These are phyloP conservation scores for Wickerhamomyces ciferrii DNA, from an alignment of 805 yeast genomes.

Conservation along the genomic window DNA sequence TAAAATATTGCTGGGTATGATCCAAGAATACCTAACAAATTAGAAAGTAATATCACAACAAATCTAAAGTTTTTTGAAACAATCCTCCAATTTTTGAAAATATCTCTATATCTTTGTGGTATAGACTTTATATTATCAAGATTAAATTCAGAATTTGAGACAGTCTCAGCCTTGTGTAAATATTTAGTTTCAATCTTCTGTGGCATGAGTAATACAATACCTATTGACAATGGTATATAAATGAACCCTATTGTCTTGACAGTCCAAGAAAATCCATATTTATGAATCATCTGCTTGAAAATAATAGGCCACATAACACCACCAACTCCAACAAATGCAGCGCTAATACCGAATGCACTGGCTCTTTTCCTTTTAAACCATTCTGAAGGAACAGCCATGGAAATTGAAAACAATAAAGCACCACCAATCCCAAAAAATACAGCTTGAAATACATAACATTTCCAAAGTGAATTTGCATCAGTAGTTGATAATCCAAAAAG, in stretches of 20 bases:
- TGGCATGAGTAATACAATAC: conserved; percentile 12
- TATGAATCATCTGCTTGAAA: conserved; percentile 14
- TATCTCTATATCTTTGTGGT: conserved; percentile 6
- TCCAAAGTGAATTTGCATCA: conserved; percentile 15
- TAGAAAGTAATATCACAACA: conserved; percentile 6
- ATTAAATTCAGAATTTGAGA: conserved; percentile 14
- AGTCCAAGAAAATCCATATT: conserved; percentile 14
- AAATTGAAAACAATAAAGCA: conserved; percentile 52
- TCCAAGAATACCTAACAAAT: conserved; percentile 17
- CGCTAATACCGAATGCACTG: conserved; percentile 40
- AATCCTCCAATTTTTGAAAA: conserved; percentile 9
- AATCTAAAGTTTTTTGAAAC: conserved; percentile 8
- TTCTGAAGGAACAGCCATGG: conserved; percentile 56
- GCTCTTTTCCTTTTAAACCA: conserved; percentile 65
- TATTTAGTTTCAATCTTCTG: conserved; percentile 9
- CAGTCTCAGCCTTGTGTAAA: conserved; percentile 7
- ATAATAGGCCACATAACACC: conserved; percentile 34
- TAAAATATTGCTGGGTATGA: conserved; percentile 20
- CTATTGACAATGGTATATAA: conserved; percentile 14
- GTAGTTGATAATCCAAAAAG: conserved; percentile 17
- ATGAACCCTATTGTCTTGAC: conserved; percentile 16
- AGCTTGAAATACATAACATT: conserved; percentile 21
- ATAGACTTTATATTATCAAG: conserved; percentile 6
- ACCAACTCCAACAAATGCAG: conserved; percentile 48
- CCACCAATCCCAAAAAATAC: conserved; percentile 16